Base-by-base conservation (phyloP, 495 filamentous ascomycete genomes). In the Aspergillus heteromorphus region DNA sequence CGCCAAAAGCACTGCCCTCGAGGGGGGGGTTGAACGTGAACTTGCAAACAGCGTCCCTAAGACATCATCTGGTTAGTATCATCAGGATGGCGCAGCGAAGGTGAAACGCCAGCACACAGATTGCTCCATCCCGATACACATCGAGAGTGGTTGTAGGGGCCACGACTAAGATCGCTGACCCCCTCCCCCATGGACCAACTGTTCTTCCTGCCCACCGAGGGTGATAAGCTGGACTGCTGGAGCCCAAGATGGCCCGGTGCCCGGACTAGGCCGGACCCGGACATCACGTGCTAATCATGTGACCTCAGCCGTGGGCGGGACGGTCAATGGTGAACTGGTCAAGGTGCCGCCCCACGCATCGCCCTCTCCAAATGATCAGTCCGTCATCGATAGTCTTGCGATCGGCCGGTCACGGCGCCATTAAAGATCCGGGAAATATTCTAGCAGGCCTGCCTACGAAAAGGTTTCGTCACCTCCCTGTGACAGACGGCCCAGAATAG, bases 371-470 rank as follows among this genome's bases (percentile, higher is more conserved):
- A 56, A 43, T 56, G 47, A 56, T 51, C 40, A 23, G 38, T 51
- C 56, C 41, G 38, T 27, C 49, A 34, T 60, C 57, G 34, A 53
- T 60, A 60, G 57, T 51, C 40, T 53, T 19, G 36, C 48, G 53
- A 60, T 60, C 58, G 50, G 20, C 56, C 45, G 31, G 40, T 42
- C 45, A 57, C 49, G 43, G 43, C 43, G 21, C 43, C 43, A 23
- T 27, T 9, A 23, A 30, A 16, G 43, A 47, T 47, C 43, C 43
- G 43, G 43, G 43, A 47, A 47, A 47, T n/a, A 25, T 45, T 47
- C 16, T 17, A 47, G 23, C 21, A 47, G 16, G 13, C 7, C 43
- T 16, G 21, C 23, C 40, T 14, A 40, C 23, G 10, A 27, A 16
- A 40, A 29, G 21, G 11, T 45, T 47, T 47, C 43, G 43, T 47